phyloP scores from a whole-genome alignment of 495 filamentous ascomycete species.

The Penicillium psychrofluorescens region DNA sequence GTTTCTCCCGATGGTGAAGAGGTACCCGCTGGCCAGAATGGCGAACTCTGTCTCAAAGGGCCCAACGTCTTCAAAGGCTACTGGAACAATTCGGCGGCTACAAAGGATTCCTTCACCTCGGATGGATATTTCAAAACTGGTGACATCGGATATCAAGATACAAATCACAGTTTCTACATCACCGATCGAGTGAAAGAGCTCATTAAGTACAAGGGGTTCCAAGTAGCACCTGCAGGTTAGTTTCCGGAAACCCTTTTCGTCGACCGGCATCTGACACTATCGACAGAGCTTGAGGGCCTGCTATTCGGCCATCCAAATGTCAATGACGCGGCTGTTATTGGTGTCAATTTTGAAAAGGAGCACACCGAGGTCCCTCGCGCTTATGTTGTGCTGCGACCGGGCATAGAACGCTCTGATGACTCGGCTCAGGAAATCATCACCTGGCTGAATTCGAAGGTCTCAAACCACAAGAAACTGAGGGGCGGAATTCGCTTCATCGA shows the following conservation, averaged over 20 bases:
- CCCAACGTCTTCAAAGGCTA: constrained; percentile 43
- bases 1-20: constrained; percentile 44
- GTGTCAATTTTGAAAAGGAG: constrained; percentile 48
- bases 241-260: no score
- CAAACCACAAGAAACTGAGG: constrained; percentile 57
- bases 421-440: constrained; percentile 34
- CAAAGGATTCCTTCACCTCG: constrained; percentile 34
- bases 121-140: constrained; percentile 55
- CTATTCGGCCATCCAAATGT: constrained; percentile 58
- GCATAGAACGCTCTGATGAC: constrained; percentile 31
- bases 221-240: constrained; percentile 61
- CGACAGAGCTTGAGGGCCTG: constrained; percentile 64
- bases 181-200: constrained; percentile 55
- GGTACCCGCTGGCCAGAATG: constrained; percentile 6
- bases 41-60: constrained; percentile 64
- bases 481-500: constrained; percentile 69
- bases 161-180: constrained; percentile 38
- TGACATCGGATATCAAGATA: constrained; percentile 46
- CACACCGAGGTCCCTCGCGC: constrained; percentile 68
- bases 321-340: constrained; percentile 64
- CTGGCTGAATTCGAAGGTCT: constrained; percentile 46
- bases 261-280: constrained; percentile 13
- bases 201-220: constrained; percentile 36
- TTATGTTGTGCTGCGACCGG: constrained; percentile 54
- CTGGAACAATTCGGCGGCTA: constrained; percentile 42